A percentile compares a stretch with the other conserved stretches of the same genome.
Evolutionary conservation across 305 asterid genomes (phyloP).

Genomic region (Nicotiana rustica): DNA sequence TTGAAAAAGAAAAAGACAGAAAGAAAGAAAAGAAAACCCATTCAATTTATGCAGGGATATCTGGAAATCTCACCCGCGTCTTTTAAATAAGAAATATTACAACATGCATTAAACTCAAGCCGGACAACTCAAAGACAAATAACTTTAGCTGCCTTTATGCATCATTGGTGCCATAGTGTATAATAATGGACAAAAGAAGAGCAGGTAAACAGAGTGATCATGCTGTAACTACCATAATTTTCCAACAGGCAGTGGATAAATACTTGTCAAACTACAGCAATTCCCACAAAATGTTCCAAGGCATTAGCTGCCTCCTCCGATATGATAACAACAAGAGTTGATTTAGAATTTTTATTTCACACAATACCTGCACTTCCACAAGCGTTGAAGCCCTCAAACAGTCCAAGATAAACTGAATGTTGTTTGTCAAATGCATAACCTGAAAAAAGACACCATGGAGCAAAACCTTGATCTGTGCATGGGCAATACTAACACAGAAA

Average conservation of each 20-base stretch:
- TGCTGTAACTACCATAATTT: not conserved
- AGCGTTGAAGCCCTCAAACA: constrained; percentile 61
- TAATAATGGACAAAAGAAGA: not conserved
- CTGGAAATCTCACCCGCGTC: not conserved
- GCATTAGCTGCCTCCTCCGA: not conserved
- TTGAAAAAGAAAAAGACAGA: not conserved
- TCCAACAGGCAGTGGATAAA: not conserved
- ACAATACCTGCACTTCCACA: constrained; percentile 77
- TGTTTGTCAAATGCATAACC: constrained; percentile 67
- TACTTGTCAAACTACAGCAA: not conserved
- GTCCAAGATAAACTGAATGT: constrained; percentile 69
- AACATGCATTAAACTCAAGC: not conserved
- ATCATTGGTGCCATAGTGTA: not conserved
- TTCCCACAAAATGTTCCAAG: not conserved
- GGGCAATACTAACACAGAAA: constrained; percentile 34
- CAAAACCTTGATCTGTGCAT: constrained; percentile 48
- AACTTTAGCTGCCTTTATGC: not conserved
- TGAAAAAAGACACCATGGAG: constrained; percentile 49
- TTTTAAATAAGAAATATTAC: not conserved
- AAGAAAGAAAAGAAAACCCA: not conserved
- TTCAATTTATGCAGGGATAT: not conserved
- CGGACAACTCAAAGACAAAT: not conserved
- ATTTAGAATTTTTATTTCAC: constrained; percentile 23
- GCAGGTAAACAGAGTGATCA: not conserved
- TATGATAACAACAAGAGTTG: not conserved